A percentile compares a stretch with the other conserved stretches of the same genome.
Evolutionary conservation across 2,329 filamentous ascomycete species (phyloP).

Genomic region (Alternaria brassicicola): DNA sequence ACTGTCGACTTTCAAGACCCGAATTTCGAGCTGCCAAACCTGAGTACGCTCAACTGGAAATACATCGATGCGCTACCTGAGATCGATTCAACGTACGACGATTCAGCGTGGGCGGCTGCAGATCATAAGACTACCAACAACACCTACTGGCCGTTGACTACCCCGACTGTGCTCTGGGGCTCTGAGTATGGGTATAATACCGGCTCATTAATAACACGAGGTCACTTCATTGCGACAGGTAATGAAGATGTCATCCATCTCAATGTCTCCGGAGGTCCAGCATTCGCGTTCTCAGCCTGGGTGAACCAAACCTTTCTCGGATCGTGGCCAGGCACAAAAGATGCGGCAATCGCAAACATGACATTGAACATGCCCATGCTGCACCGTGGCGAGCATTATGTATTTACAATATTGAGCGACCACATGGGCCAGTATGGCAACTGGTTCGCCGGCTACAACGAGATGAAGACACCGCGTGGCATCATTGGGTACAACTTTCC

Average conservation of each 20-base stretch:
- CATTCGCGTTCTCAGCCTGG: slow-evolving; percentile 70
- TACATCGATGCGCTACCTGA: slow-evolving; percentile 73
- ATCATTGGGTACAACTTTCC: slow-evolving; percentile 64
- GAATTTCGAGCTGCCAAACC: slow-evolving; percentile 59
- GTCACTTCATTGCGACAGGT: slow-evolving; percentile 68
- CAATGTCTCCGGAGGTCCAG: slow-evolving; percentile 67
- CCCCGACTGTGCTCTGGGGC: slow-evolving; percentile 62
- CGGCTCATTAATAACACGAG: slow-evolving; percentile 70
- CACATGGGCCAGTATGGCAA: slow-evolving; percentile 73
- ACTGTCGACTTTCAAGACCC: slow-evolving; percentile 59
- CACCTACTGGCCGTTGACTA: slow-evolving; percentile 31
- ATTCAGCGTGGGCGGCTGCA: slow-evolving; percentile 68
- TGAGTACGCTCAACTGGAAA: slow-evolving; percentile 67
- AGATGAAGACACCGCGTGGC: slow-evolving; percentile 66
- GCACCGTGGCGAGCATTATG: slow-evolving; percentile 57
- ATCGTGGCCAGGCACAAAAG: slow-evolving; percentile 64
- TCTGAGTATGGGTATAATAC: slow-evolving; percentile 75
- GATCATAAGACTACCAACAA: slow-evolving; percentile 65
- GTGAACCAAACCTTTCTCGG: slow-evolving; percentile 66
- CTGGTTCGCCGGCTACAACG: slow-evolving; percentile 54
- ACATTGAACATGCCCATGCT: slow-evolving; percentile 63
- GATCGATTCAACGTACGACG: slow-evolving; percentile 66
- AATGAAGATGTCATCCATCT: slow-evolving; percentile 62
- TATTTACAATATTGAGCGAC: slow-evolving; percentile 72
- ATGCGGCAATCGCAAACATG: slow-evolving; percentile 56